These are phyloP conservation scores for Prunus dulcis DNA, from an alignment of 306 rosid species.

Conservation along the genomic window DNA sequence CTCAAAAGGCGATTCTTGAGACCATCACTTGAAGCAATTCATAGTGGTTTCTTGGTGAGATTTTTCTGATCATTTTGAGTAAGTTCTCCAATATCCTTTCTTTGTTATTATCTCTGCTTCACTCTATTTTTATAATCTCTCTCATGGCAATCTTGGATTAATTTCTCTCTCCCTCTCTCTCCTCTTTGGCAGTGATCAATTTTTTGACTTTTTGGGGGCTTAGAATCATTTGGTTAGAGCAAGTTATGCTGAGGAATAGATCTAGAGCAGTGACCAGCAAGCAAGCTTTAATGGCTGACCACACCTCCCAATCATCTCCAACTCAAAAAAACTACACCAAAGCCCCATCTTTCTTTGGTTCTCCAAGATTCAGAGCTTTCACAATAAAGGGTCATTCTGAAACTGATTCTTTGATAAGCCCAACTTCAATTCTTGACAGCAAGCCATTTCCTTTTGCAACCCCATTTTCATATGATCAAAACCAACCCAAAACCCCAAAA, in stretches of 20 bases:
- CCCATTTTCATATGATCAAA: constrained; percentile 37
- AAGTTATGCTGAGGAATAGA: constrained; percentile 71
- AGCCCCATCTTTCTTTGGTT: constrained; percentile 53
- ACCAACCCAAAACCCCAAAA: constrained; percentile 33
- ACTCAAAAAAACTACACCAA: constrained; percentile 25
- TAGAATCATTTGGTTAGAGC: neutral
- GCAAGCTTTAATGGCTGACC: constrained; percentile 80
- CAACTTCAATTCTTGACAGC: constrained; percentile 74
- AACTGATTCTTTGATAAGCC: constrained; percentile 50
- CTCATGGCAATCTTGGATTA: neutral
- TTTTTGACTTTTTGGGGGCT: constrained; percentile 11
- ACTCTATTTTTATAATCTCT: neutral
- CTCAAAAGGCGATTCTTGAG: constrained; percentile 17
- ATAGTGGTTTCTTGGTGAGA: neutral
- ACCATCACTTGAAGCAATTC: neutral
- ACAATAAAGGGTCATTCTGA: constrained; percentile 42
- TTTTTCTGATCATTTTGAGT: constrained; percentile 14
- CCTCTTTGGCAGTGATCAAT: constrained; percentile 15
- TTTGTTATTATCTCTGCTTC: neutral
- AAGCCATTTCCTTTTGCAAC: constrained; percentile 37
- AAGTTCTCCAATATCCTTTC: constrained; percentile 16
- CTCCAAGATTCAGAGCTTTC: constrained; percentile 61
- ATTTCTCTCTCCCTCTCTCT: neutral
- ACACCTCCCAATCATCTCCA: constrained; percentile 46
- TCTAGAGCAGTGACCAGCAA: constrained; percentile 74